Percentiles rank a stretch among this genome's conserved stretches.
phyloP scores from a whole-genome alignment of 2,329 filamentous ascomycete species.

The Colletotrichum paranaense region DNA sequence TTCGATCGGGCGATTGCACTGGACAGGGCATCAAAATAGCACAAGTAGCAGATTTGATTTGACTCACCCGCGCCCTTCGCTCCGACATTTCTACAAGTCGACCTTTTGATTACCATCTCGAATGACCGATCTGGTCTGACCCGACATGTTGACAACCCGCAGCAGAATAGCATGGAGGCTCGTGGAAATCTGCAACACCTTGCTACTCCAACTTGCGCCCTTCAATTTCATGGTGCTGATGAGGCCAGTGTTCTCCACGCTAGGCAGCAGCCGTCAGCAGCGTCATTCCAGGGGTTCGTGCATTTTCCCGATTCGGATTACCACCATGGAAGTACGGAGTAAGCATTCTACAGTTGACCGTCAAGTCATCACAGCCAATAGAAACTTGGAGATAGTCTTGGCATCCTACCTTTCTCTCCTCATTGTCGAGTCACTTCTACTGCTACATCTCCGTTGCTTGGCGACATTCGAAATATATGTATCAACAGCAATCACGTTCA shows the following conservation, averaged over 20 bases:
- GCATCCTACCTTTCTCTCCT: neutral
- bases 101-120: neutral
- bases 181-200: neutral
- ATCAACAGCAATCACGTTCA: neutral
- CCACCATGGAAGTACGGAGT: neutral
- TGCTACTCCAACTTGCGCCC: neutral
- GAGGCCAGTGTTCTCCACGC: neutral
- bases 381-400: neutral
- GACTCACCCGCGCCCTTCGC: neutral
- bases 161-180: neutral
- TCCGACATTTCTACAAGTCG: neutral
- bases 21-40: neutral
- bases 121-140: neutral
- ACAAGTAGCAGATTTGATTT: neutral
- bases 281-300: neutral
- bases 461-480: neutral
- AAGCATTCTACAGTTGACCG: neutral
- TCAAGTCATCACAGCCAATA: neutral
- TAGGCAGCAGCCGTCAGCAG: neutral
- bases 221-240: neutral
- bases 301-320: neutral
- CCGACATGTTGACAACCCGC: neutral
- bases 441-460: neutral
- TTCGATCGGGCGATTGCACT: neutral
- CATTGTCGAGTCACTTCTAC: neutral